phyloP scores from a whole-genome alignment of 2,329 filamentous ascomycete species.

The Monilinia laxa region DNA sequence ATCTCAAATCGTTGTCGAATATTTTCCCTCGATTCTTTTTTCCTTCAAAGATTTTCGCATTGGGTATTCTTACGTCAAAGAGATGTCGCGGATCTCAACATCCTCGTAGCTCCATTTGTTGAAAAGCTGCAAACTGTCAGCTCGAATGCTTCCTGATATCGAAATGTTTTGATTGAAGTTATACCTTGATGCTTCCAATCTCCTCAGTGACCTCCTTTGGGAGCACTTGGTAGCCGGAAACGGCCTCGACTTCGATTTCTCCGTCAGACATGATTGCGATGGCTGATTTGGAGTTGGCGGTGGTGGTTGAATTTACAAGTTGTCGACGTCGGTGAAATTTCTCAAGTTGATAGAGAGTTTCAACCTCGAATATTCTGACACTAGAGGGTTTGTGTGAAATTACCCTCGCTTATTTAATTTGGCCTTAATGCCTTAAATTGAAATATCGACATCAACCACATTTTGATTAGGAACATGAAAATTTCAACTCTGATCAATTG shows the following conservation, averaged over 20 bases:
- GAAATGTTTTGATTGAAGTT: conserved; percentile 19
- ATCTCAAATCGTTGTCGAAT: conserved; percentile 17
- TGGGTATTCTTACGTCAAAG: conserved; percentile 81
- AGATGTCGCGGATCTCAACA: conserved; percentile 99
- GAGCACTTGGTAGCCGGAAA: conserved; percentile 73
- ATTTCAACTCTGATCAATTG: neutral
- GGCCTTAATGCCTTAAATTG: neutral
- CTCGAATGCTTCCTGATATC: conserved; percentile 21
- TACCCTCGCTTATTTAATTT: conserved; percentile 23
- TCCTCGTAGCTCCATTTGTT: conserved; percentile 99
- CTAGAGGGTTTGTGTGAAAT: conserved; percentile 22
- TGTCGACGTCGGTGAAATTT: conserved; percentile 24
- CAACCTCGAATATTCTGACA: conserved; percentile 20
- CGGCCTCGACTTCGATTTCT: conserved; percentile 89
- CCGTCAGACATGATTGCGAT: conserved; percentile 76
- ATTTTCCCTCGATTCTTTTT: conserved; percentile 2
- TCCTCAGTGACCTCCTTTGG: conserved; percentile 90
- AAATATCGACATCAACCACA: neutral
- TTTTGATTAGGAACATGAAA: neutral
- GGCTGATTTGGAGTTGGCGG: conserved; percentile 25
- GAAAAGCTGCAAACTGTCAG: conserved; percentile 58
- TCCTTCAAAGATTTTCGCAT: conserved; percentile 16
- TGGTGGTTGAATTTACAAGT: conserved; percentile 25
- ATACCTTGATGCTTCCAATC: conserved; percentile 89
- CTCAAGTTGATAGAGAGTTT: conserved; percentile 16